These are phyloP conservation scores for Actinidia chinensis DNA, from an alignment of 179 eudicot species.

Conservation along the genomic window DNA sequence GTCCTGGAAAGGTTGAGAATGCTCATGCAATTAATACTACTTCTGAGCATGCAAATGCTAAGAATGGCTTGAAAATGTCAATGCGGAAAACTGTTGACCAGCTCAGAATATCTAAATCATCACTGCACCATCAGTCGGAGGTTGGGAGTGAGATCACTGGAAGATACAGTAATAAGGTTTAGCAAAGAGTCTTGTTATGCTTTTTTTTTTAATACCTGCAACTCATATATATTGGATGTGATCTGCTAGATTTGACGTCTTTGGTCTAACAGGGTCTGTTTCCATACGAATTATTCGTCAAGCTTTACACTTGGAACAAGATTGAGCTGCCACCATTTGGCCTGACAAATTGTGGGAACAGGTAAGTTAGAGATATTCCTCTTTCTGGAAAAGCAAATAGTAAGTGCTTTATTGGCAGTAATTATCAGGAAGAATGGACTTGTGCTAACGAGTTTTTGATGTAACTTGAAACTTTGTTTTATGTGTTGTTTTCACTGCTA, in stretches of 20 bases:
- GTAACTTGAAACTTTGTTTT: neutral
- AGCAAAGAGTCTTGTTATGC: conserved; percentile 19
- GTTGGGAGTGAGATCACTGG: conserved; percentile 38
- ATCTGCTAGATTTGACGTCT: conserved; percentile 6
- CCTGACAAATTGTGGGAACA: conserved; percentile 81
- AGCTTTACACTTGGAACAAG: conserved; percentile 82
- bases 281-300: conserved; percentile 73
- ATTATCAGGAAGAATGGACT: neutral
- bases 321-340: conserved; percentile 76
- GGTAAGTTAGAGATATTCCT: conserved; percentile 37
- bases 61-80: conserved; percentile 49
- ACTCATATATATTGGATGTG: conserved; percentile 6
- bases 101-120: conserved; percentile 40
- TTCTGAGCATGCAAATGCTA: conserved; percentile 30
- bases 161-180: conserved; percentile 53
- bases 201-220: conserved; percentile 3
- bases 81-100: conserved; percentile 59
- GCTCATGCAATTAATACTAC: conserved; percentile 21
- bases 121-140: conserved; percentile 31
- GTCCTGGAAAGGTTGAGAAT: conserved; percentile 29
- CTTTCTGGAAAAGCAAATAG: conserved; percentile 2
- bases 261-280: conserved; percentile 55
- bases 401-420: neutral
- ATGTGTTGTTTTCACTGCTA: neutral
- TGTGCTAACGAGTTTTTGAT: neutral